Conservation (phyloP, 1,284 basidiomycete genomes). For the Sparassis latifolia region DNA sequence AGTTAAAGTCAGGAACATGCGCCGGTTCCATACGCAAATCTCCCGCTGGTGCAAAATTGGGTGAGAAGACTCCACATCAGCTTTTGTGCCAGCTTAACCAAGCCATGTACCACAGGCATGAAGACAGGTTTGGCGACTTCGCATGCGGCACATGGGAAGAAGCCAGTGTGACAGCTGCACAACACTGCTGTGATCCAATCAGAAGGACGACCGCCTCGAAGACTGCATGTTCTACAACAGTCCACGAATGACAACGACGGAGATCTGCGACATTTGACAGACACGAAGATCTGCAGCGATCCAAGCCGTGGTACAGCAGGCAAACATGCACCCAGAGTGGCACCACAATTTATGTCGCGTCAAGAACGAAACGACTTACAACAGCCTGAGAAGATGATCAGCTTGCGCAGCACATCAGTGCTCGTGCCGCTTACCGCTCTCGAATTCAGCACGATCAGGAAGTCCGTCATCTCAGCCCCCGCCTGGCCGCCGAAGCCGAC, state of each 20-base stretch:
- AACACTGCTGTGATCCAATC: too few species aligned
- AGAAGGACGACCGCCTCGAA: too few species aligned
- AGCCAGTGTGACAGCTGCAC: too few species aligned
- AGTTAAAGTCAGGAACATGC: not conserved
- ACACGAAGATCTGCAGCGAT: not conserved
- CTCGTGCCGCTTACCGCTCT: conserved; percentile 43
- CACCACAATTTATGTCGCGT: not conserved
- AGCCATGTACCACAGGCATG: too few species aligned
- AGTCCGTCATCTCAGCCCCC: conserved; percentile 91
- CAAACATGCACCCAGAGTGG: not conserved
- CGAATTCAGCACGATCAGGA: conserved; percentile 88
- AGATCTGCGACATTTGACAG: too few species aligned
- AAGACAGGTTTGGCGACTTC: too few species aligned
- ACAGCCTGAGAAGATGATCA: conserved; percentile 39
- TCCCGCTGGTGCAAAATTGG: too few species aligned
- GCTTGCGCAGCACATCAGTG: conserved; percentile 13
- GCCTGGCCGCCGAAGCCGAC: conserved; percentile 83
- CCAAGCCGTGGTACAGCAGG: not conserved
- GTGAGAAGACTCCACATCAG: too few species aligned
- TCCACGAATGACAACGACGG: too few species aligned
- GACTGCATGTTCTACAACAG: too few species aligned
- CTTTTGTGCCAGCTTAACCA: not conserved
- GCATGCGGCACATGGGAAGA: too few species aligned
- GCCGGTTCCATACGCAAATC: too few species aligned
- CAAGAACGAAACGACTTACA: conserved; percentile 33